These are phyloP conservation scores for Aspergillus neotritici DNA, from an alignment of 2,329 filamentous ascomycete species.

Conservation along the genomic window DNA sequence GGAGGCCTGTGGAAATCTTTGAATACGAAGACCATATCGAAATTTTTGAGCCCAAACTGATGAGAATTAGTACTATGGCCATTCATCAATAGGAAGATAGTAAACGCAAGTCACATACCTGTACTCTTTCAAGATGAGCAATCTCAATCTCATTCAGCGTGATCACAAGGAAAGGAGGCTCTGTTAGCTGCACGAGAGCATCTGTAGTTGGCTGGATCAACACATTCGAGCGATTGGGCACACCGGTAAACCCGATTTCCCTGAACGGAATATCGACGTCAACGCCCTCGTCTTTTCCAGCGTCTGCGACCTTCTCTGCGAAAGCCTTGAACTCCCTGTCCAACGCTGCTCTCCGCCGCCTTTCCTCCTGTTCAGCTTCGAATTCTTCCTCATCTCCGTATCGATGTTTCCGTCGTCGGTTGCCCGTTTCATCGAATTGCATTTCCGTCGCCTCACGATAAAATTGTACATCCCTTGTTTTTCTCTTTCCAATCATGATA, in stretches of 20 bases:
- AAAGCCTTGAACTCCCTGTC: constrained; percentile 95
- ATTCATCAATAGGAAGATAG: neutral
- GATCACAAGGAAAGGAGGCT: constrained; percentile 93
- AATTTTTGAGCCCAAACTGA: constrained; percentile 95
- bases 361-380: constrained; percentile 95
- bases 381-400: constrained; percentile 99
- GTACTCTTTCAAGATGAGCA: constrained; percentile 90
- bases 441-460: constrained; percentile 97
- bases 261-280: constrained; percentile 96
- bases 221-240: constrained; percentile 91
- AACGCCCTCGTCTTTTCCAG: constrained; percentile 81
- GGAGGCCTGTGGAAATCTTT: constrained; percentile 92
- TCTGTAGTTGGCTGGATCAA: constrained; percentile 95
- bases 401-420: constrained; percentile 93
- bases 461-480: constrained; percentile 98
- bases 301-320: constrained; percentile 94
- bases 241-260: constrained; percentile 93
- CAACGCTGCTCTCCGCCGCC: constrained; percentile 80
- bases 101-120: constrained; percentile 34
- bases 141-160: constrained; percentile 95
- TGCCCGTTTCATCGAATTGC: constrained; percentile 97
- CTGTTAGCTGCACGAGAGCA: constrained; percentile 91
- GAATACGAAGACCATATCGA: constrained; percentile 96
- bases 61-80: constrained; percentile 19
- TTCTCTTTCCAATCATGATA: constrained; percentile 97